Evolutionary conservation across 139 green algal genomes (phyloP).

Genomic region (Tetradesmus lagerheimii): DNA sequence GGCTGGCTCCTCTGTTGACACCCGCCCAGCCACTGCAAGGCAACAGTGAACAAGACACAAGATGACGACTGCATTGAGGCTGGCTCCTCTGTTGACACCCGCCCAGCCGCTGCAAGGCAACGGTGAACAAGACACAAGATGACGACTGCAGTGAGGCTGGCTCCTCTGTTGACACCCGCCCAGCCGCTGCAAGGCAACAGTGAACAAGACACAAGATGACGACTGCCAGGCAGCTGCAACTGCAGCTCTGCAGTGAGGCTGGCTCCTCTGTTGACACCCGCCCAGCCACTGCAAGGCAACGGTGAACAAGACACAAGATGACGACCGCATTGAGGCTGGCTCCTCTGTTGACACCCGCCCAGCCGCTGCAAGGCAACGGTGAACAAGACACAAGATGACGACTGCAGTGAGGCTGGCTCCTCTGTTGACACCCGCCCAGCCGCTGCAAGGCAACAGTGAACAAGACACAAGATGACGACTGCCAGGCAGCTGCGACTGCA

Average conservation of each 20-base stretch:
- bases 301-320: not conserved
- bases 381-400: too few relatives aligned
- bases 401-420: too few relatives aligned
- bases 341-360: too few relatives aligned
- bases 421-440: too few relatives aligned
- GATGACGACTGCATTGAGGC: not conserved
- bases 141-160: too few relatives aligned
- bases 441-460: not conserved
- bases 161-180: too few relatives aligned
- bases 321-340: not conserved
- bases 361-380: not conserved
- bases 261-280: slow-evolving; percentile 29
- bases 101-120: not conserved
- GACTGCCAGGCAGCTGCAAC: not conserved
- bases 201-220: too few relatives aligned
- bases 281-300: slow-evolving; percentile 24
- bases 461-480: too few relatives aligned
- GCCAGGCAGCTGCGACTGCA: slow-evolving; percentile 1
- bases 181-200: not conserved
- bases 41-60: not conserved
- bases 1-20: slow-evolving; percentile 16
- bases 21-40: slow-evolving; percentile 32
- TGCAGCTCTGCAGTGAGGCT: not conserved
- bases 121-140: too few relatives aligned
- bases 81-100: too few relatives aligned